Conservation (phyloP, 2,329 filamentous ascomycete genomes). For the Didymella segeticola region DNA sequence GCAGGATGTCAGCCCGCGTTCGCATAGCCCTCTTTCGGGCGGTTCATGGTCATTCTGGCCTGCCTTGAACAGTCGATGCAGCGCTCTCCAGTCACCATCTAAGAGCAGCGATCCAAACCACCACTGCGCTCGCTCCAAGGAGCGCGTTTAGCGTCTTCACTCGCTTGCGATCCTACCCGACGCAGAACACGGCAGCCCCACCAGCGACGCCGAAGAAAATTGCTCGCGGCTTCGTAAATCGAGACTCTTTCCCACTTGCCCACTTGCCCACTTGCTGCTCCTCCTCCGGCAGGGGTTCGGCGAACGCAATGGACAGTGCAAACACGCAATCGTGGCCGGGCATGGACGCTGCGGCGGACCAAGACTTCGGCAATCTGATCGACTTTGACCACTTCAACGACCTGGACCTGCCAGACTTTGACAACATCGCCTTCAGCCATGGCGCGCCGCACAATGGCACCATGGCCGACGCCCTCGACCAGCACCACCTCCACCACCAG, state of each 20-base stretch:
- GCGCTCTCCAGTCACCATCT: not conserved
- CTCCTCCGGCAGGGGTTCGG: slow-evolving; percentile 23
- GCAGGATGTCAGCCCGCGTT: slow-evolving; percentile 13
- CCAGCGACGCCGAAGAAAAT: slow-evolving; percentile 16
- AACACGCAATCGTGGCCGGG: slow-evolving; percentile 48
- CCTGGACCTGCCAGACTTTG: slow-evolving; percentile 37
- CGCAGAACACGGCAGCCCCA: slow-evolving; percentile 13
- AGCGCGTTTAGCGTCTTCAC: slow-evolving; percentile 15
- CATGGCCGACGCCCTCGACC: slow-evolving; percentile 43
- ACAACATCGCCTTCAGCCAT: slow-evolving; percentile 36
- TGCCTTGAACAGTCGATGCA: slow-evolving; percentile 4
- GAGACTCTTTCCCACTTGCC: slow-evolving; percentile 16
- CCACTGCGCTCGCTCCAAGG: slow-evolving; percentile 4
- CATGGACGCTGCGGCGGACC: slow-evolving; percentile 51
- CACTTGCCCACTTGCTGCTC: slow-evolving; percentile 18
- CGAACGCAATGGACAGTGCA: slow-evolving; percentile 43
- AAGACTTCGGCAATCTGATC: slow-evolving; percentile 53
- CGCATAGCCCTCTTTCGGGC: slow-evolving; percentile 17
- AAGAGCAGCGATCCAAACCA: not conserved
- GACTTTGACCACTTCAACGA: slow-evolving; percentile 46
- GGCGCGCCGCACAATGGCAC: slow-evolving; percentile 25
- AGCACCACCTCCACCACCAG: slow-evolving; percentile 41
- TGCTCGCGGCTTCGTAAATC: slow-evolving; percentile 17
- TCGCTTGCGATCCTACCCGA: slow-evolving; percentile 15
- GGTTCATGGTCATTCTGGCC: slow-evolving; percentile 4